Evolutionary conservation across 352 stramenopile genomes (phyloP).

Genomic region (Pythium sp.): DNA sequence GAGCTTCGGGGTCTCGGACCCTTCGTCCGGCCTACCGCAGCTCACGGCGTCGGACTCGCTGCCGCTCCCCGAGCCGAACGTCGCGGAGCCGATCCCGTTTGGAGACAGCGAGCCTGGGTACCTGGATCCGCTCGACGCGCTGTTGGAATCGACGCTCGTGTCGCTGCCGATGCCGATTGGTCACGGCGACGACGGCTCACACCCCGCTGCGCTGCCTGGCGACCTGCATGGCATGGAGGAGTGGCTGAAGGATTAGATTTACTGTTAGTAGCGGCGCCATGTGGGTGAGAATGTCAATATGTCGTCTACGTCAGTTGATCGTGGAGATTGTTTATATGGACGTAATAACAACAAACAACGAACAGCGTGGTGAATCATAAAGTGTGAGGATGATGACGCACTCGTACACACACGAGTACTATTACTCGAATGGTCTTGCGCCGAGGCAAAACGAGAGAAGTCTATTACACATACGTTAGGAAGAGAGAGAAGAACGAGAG

Average conservation of each 20-base stretch:
- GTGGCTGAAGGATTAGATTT: slow-evolving; percentile 66
- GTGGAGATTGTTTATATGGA: slow-evolving; percentile 5
- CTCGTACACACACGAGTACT: neutral
- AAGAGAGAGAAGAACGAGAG: slow-evolving; percentile 3
- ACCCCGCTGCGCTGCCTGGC: slow-evolving; percentile 52
- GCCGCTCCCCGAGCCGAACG: slow-evolving; percentile 4
- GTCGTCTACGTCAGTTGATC: neutral
- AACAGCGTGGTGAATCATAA: neutral
- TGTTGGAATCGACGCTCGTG: slow-evolving; percentile 52
- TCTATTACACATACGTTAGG: slow-evolving; percentile 18
- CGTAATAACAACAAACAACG: neutral
- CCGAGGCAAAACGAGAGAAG: neutral
- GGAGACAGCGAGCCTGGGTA: slow-evolving; percentile 26
- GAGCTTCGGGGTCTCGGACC: slow-evolving; percentile 37
- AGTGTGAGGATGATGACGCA: neutral
- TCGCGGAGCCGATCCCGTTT: slow-evolving; percentile 44
- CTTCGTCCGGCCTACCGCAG: slow-evolving; percentile 18
- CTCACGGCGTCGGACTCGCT: slow-evolving; percentile 7
- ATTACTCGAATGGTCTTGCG: neutral
- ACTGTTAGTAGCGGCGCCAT: too few relatives aligned
- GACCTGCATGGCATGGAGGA: slow-evolving; percentile 81
- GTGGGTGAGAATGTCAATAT: neutral
- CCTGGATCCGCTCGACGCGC: slow-evolving; percentile 47
- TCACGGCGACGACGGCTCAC: slow-evolving; percentile 37
- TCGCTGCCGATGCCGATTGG: slow-evolving; percentile 68